Evolutionary conservation across 495 filamentous ascomycete genomes (phyloP), one percentile per base, ranked within the genome.

Genomic region (Hapsidospora chrysogenum): DNA sequence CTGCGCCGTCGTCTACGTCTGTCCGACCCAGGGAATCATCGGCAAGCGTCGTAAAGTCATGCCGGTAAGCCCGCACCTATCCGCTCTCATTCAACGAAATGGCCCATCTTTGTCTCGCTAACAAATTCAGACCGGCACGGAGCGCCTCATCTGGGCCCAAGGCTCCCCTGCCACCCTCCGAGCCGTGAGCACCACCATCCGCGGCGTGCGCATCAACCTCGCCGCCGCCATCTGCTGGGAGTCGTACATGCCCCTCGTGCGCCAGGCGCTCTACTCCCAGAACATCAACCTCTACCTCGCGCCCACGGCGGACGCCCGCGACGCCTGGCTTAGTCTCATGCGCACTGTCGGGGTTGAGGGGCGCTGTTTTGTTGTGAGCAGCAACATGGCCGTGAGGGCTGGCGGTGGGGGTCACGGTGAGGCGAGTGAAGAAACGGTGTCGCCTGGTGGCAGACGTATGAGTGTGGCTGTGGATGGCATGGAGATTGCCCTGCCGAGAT

Each of bases 221-320:
- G 87, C 74, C 0, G 74, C 82, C 0, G 87, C 86, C 1, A 92
- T 96, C 28, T 96, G 87, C 60, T 96, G 87, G 87, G 87, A 96
- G 55, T 95, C 84, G 43, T 92, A 83, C 49, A 96, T 96, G 87
- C 87, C 87, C 0, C 58, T 95, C 14, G 66, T 96, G 1, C 54
- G 63, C 3, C 63, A 66, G 33, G 44, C 74, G 15, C 64, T 96
- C 13, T 96, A 96, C 47, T 66, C 72, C 2, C 87, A 95, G 54
- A 92, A 93, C 48, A 78, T 94, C 38, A 92, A 87, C 48, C 61
- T 96, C 15, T 96, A 92, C 46, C 73, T 95, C 11, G 85, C 87
- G 0, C 87, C 87, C 0, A 95, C 86, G 2, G 87, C 87, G 7
- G 87, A 96, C 53, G 70, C 63, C 15, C 68, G 86, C 26, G 78